Percentiles rank a stretch among this genome's conserved stretches.
Evolutionary conservation across 2,329 filamentous ascomycete genomes (phyloP).

Genomic region (Nakataea oryzae): DNA sequence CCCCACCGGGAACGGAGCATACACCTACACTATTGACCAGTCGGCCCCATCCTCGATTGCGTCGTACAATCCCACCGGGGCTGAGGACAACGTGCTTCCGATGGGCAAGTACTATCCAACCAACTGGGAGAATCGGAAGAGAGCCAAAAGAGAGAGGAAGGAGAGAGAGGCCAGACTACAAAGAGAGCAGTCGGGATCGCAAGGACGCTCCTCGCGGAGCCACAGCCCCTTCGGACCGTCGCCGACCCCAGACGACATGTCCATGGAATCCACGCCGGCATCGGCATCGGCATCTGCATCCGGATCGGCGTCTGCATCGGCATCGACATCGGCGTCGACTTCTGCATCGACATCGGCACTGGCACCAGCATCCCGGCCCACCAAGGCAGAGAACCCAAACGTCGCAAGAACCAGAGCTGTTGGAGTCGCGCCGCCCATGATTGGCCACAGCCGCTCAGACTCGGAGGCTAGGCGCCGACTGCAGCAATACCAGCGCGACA

Average conservation of each 20-base stretch:
- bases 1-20: background rate
- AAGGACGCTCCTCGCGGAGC: no score
- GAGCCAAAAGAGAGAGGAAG: constrained; percentile 11
- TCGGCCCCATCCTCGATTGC: constrained; percentile 17
- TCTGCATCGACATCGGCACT: constrained; percentile 17
- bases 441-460: constrained; percentile 22
- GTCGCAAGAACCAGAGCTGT: constrained; percentile 7
- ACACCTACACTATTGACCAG: background rate
- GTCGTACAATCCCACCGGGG: constrained; percentile 39
- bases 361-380: constrained; percentile 21
- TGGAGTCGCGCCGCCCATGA: background rate
- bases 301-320: constrained; percentile 15
- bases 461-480: constrained; percentile 40
- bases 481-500: constrained; percentile 50
- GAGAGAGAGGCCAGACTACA: constrained; percentile 5
- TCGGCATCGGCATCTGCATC: constrained; percentile 18
- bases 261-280: background rate
- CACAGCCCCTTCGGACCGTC: background rate
- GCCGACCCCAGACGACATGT: background rate
- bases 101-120: constrained; percentile 55
- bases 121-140: constrained; percentile 40
- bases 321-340: constrained; percentile 13
- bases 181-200: background rate
- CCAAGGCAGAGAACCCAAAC: constrained; percentile 16
- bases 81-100: constrained; percentile 35